A percentile compares a stretch with the other conserved stretches of the same genome.
Conservation (phyloP, 495 filamentous ascomycete species). For the Entonaema liquescens region DNA sequence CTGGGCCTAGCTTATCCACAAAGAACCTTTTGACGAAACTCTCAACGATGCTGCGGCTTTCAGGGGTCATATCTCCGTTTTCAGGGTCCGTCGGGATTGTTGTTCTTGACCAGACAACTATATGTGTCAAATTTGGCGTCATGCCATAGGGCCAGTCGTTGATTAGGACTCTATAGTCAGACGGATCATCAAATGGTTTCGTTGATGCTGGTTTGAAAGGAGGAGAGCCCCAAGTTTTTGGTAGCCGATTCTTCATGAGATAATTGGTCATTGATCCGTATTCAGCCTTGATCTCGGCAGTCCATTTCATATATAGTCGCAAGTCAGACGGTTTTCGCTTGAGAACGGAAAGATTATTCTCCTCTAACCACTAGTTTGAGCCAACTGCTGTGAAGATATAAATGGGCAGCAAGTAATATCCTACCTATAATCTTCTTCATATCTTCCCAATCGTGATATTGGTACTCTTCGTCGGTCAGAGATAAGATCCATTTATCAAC, state of each 20-base stretch:
- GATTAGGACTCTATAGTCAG: conserved; percentile 77
- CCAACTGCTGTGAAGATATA: not conserved
- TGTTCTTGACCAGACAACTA: conserved; percentile 72
- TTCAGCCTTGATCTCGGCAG: conserved; percentile 67
- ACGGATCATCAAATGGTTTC: conserved; percentile 71
- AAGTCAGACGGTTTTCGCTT: conserved; percentile 86
- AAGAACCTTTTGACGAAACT: conserved; percentile 75
- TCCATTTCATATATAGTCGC: conserved; percentile 84
- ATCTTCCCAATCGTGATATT: conserved; percentile 74
- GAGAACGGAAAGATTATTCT: conserved; percentile 77
- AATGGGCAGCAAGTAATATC: conserved; percentile 23
- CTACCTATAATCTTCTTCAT: conserved; percentile 72
- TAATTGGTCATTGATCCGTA: conserved; percentile 84
- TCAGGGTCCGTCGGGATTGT: conserved; percentile 62
- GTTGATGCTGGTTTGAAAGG: conserved; percentile 61
- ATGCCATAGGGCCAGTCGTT: conserved; percentile 96
- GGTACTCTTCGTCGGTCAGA: conserved; percentile 75
- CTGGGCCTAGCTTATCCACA: conserved; percentile 62
- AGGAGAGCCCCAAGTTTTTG: conserved; percentile 66
- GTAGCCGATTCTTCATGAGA: conserved; percentile 74
- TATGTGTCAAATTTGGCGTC: conserved; percentile 72
- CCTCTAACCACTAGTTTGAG: conserved; percentile 26
- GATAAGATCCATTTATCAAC: conserved; percentile 70
- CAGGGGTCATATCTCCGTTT: conserved; percentile 77
- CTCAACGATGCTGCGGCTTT: conserved; percentile 68